Conservation (phyloP, 805 yeast species). For the Clavispora fructus region DNA sequence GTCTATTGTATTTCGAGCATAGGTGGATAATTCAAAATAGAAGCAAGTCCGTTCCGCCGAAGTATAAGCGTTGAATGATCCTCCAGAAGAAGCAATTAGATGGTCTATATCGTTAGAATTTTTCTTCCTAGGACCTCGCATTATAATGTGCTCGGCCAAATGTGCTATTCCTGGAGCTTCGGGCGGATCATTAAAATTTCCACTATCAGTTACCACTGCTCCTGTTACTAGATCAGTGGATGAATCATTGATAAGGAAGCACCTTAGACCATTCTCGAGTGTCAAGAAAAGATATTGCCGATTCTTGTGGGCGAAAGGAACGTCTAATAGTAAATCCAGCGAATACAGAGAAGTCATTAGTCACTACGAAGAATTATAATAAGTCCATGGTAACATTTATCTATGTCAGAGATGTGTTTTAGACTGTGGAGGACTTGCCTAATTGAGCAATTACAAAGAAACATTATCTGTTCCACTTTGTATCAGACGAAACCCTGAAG, state of each 20-base stretch:
- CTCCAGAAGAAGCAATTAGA: constrained; percentile 44
- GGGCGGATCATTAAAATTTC: constrained; percentile 75
- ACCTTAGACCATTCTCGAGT: constrained; percentile 65
- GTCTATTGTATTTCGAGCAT: constrained; percentile 15
- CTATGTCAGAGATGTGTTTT: not conserved
- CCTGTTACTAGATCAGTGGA: constrained; percentile 59
- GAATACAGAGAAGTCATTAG: not conserved
- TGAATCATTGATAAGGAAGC: constrained; percentile 73
- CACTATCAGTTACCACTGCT: constrained; percentile 71
- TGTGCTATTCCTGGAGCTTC: constrained; percentile 81
- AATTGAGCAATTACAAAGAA: not conserved
- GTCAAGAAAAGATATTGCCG: constrained; percentile 41
- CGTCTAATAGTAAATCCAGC: not conserved
- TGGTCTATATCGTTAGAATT: constrained; percentile 41
- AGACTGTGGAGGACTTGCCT: not conserved
- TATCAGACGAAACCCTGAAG: no score
- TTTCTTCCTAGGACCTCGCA: constrained; percentile 29
- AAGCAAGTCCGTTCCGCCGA: constrained; percentile 63
- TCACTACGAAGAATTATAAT: not conserved
- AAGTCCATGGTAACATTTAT: not conserved
- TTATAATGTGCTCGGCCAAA: constrained; percentile 73
- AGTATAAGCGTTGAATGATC: constrained; percentile 62
- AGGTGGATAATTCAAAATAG: constrained; percentile 55
- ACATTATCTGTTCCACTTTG: no score
- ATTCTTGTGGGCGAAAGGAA: constrained; percentile 32